phyloP scores from a whole-genome alignment of 2,329 filamentous ascomycete genomes.

The Lachnellula arida region DNA sequence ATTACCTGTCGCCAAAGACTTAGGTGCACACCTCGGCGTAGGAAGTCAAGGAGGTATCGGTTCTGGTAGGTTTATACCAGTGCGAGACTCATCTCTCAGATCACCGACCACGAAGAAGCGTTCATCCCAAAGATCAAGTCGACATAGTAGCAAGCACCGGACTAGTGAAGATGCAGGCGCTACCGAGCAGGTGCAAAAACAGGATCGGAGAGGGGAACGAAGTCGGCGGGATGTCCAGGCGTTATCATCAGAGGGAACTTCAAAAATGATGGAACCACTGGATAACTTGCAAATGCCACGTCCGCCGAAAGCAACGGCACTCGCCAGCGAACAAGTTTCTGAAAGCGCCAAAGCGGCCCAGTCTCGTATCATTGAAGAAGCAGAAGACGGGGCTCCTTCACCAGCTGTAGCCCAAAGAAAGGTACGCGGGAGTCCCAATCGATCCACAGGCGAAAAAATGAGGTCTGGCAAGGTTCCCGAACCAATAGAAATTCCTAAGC shows the following conservation, averaged over 20 bases:
- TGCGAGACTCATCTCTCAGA: slow-evolving; percentile 64
- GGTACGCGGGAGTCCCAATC: slow-evolving; percentile 39
- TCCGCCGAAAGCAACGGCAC: slow-evolving; percentile 21
- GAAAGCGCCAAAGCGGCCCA: slow-evolving; percentile 19
- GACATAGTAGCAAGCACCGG: slow-evolving; percentile 40
- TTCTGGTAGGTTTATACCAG: slow-evolving; percentile 51
- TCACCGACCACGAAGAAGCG: slow-evolving; percentile 50
- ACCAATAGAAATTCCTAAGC: slow-evolving; percentile 43
- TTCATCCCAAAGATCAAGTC: slow-evolving; percentile 46
- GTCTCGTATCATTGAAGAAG: slow-evolving; percentile 14
- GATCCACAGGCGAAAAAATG: slow-evolving; percentile 31
- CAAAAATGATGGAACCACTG: slow-evolving; percentile 28
- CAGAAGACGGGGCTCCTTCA: slow-evolving; percentile 64
- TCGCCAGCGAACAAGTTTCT: slow-evolving; percentile 19
- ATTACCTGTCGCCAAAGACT: slow-evolving; percentile 11
- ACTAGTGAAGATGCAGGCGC: slow-evolving; percentile 20
- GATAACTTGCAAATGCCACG: slow-evolving; percentile 30
- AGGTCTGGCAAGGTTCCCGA: slow-evolving; percentile 48
- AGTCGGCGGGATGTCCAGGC: slow-evolving; percentile 18
- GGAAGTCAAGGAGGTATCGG: slow-evolving; percentile 28
- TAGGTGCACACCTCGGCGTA: slow-evolving; percentile 11
- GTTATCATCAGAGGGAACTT: slow-evolving; percentile 25
- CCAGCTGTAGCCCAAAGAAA: slow-evolving; percentile 61
- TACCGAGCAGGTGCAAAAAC: slow-evolving; percentile 18
- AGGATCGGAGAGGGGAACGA: slow-evolving; percentile 20